Evolutionary conservation across 768 basidiomycete genomes (phyloP), one percentile per base, ranked within the genome.

Genomic region (Chlorophyllum brunneum): DNA sequence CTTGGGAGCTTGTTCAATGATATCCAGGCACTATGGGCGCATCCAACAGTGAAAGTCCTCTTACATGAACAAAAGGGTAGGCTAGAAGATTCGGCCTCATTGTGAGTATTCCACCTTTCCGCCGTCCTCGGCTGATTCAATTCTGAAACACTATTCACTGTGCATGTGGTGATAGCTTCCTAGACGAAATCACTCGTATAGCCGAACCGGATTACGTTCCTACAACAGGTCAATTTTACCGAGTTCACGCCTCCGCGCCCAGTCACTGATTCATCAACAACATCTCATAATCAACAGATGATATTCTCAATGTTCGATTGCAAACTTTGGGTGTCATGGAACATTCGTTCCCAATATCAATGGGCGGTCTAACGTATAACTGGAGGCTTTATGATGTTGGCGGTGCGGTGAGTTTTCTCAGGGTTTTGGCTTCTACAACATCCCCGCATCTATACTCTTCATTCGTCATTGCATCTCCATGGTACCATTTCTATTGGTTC

Each of bases 311-410:
- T 51, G 88, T 88, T 52, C 85, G 89, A 20, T 68, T 92, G 29
- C 88, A 88, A 68, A 91, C 89, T 0, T 68, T 92, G 10, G 89
- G 89, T 2, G 83, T 92, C 18, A 80, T 83, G 51, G 88, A 92
- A 58, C 86, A 90, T 62, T 72, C 79, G 1, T 88, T 89, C 63
- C 78, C 83, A 51, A 80, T 90, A 54, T 74, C 75, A 53, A 76
- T 83, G 55, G 80, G 77, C 34, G 83, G 84, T 2, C 74, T 72
- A 51, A 74, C 74, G 37, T 87, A 86, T 61, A 78, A 83, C 48
- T 92, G 89, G 88, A 79, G 82, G 52, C 71, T 92, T 50, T 92
- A 86, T 63, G 90, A 92, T 63, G 89, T 92, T 31, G 88, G 89
- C 34, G 90, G 90, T 40, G 85, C 86, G 46, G 85, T 90, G 62